Base-by-base conservation (phyloP, 306 rosid species). In the Psophocarpus tetragonolobus region DNA sequence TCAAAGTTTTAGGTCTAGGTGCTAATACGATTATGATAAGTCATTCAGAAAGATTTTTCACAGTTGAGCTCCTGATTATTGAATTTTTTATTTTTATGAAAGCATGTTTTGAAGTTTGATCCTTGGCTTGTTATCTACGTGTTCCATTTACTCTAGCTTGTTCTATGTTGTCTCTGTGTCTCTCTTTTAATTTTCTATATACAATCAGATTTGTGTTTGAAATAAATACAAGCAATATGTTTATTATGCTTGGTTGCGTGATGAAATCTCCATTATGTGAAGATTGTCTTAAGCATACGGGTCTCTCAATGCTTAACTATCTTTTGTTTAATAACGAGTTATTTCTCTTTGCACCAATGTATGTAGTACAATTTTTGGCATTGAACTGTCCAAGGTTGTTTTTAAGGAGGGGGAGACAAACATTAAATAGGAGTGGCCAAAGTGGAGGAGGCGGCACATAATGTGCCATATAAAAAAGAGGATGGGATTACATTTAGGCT, bases 111-210 rank as follows among this genome's bases (percentile, higher is more conserved):
- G 62, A 45, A 78, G 63, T 71, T 20, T 17, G 17, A 18, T 45
- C 73, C 58, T 77, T 73, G 60, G 36, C 75, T 62, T 81, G 73
- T 35, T 67, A 47, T 61, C 74, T 71, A 44, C 54, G 53, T 74
- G 15, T 33, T 29, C 54, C 68, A 48, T 39, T 51, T 29, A 36
- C 20, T 51, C 20, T n/a, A 21, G 6, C 36, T 64, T 54, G 8
- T 57, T 68, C 20, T 66, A 26, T 12, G 21, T 30, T 36, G 6
- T 23, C 26, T 51, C 14, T 9, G 4, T 5, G 14, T 24, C 5
- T 32, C 3, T 21, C 3, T 38, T 32, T 61, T 62, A 42, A 14
- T 61, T 70, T 42, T 51, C 24, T 50, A 54, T 29, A 14, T 67
- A 71, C 78, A 50, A 53, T 32, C 38, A 51, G 53, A 35, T 53